These are phyloP conservation scores for Litchi chinensis DNA, from an alignment of 345 rosid genomes.

Conservation along the genomic window DNA sequence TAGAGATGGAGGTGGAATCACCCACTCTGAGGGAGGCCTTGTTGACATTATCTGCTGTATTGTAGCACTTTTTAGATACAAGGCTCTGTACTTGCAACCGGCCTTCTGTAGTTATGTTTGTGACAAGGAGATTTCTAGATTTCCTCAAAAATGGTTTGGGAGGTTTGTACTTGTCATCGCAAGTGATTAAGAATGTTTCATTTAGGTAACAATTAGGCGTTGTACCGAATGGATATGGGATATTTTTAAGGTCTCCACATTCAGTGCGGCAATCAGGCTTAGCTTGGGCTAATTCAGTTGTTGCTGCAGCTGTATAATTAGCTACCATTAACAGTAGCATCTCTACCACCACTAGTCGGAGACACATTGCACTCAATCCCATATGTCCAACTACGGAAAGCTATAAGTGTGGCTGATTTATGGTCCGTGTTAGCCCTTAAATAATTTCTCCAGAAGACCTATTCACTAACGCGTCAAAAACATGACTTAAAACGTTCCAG, in stretches of 20 bases:
- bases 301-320: background rate
- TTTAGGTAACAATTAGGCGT: conserved; percentile 2
- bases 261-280: background rate
- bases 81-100: background rate
- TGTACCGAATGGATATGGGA: conserved; percentile 27
- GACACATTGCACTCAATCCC: background rate
- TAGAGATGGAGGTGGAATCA: background rate
- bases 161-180: background rate
- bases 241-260: conserved; percentile 8
- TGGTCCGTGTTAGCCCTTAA: too few relatives aligned
- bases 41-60: fast-evolving
- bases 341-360: background rate
- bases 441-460: too few relatives aligned
- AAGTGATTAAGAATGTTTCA: conserved; percentile 14
- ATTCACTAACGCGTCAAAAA: too few relatives aligned
- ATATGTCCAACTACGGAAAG: too few relatives aligned
- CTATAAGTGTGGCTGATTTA: too few relatives aligned
- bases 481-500: too few relatives aligned
- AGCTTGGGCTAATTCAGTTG: background rate
- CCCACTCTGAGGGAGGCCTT: fast-evolving
- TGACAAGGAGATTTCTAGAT: background rate
- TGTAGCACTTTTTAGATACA: background rate
- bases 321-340: background rate
- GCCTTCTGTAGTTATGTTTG: background rate
- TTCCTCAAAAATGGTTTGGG: background rate